Percentiles rank a stretch among this genome's conserved stretches.
Evolutionary conservation across 2,329 filamentous ascomycete genomes (phyloP).

Genomic region (Pestalotiopsis sp.): DNA sequence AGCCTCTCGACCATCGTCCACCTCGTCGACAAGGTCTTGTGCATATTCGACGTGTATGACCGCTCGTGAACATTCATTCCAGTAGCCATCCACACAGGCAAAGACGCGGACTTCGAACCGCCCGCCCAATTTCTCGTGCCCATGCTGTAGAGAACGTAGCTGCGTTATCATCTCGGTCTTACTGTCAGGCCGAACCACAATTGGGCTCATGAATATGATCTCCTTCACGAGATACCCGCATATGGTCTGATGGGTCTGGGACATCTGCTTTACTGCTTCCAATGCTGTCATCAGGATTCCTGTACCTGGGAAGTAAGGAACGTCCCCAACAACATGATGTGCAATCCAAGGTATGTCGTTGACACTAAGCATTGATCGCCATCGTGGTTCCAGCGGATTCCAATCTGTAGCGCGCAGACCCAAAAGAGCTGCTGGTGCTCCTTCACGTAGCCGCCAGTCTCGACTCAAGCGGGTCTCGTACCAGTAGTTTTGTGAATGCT

Average conservation of each 20-base stretch:
- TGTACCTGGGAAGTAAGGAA: conserved; percentile 36
- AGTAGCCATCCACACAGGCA: conserved; percentile 25
- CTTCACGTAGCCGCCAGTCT: conserved; percentile 29
- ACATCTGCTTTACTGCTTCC: conserved; percentile 35
- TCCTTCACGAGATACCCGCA: conserved; percentile 32
- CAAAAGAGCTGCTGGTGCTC: conserved; percentile 30
- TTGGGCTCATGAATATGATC: conserved; percentile 32
- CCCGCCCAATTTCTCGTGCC: conserved; percentile 24
- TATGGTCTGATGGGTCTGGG: conserved; percentile 18
- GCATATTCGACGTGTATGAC: conserved; percentile 31
- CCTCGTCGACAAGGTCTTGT: conserved; percentile 18
- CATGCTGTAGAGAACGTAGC: conserved; percentile 25
- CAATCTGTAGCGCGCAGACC: conserved; percentile 26
- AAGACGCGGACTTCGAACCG: conserved; percentile 34
- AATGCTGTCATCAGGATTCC: conserved; percentile 41
- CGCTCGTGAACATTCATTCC: conserved; percentile 34
- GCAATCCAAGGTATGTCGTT: conserved; percentile 46
- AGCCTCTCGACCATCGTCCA: conserved; percentile 21
- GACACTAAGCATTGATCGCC: conserved; percentile 47
- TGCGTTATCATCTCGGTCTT: conserved; percentile 33
- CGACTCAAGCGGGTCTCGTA: conserved; percentile 30
- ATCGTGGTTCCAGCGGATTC: conserved; percentile 34
- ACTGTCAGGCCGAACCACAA: conserved; percentile 31
- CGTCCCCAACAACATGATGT: conserved; percentile 43
- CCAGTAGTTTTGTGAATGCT: conserved; percentile 37